Evolutionary conservation across 2,329 filamentous ascomycete genomes (phyloP), one percentile per base, ranked within the genome.

Genomic region (Pestalotiopsis sp.): DNA sequence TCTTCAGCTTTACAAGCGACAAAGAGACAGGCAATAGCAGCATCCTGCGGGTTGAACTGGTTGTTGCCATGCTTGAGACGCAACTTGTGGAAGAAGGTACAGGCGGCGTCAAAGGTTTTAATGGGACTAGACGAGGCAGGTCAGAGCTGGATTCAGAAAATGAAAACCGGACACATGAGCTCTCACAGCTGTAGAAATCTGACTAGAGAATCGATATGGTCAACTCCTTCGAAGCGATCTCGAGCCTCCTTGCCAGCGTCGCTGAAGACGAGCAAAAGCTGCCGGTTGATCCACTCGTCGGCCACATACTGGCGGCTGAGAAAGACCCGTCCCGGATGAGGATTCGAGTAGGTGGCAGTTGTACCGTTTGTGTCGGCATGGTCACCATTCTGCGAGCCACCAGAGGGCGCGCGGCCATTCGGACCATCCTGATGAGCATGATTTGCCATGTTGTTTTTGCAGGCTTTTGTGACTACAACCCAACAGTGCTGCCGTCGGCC

Each of bases 1-100:
- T 99, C 96, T 80, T 99, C 96, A 60, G 97, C 94, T 83, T 99
- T 99, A 85, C 95, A 98, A 2, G 95, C 95, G 2, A 95, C 93
- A 76, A 98, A 95, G 9, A 99, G 84, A 27, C 94, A 92, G 1
- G 96, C 94, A 6, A 96, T 89, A 0, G 95, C 94, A 1, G 94
- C 95, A 78, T 98, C 95, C 79, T 93, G 81, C 72, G 91, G 94
- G 78, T 92, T 93, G 80, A 97, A 97, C 76, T 97, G 94, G 72
- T 85, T 90, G 73, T 95, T 93, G n/a, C 91, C 88, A 76, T 97
- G 94, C 60, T 92, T 89, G 66, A 98, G 87, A 40, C 95, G 91
- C 79, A 98, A 98, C 74, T 94, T 94, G 84, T 98, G 95, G 78
- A 95, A 99, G 79, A 97, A 97, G 17, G 93, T 91, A 71, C 92